Evolutionary conservation across 1,284 basidiomycete genomes (phyloP), one percentile per base, ranked within the genome.

Genomic region (Microbotryum violaceum): DNA sequence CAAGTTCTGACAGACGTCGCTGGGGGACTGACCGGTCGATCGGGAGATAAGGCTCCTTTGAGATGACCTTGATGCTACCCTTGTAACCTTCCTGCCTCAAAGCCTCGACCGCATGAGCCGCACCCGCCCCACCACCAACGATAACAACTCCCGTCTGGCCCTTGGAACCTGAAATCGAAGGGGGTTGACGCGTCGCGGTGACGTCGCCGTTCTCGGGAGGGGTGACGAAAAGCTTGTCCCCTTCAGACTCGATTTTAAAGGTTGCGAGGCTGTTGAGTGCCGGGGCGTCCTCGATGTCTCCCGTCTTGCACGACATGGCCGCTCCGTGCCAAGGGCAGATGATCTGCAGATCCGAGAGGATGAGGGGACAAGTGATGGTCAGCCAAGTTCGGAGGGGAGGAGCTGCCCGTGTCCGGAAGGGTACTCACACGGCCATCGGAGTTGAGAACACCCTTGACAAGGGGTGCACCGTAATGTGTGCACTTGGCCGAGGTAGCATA

Each of bases 251-350:
- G 27, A 49, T 82, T 65, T 85, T 82, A 82, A 91, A 94, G 3
- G 83, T 85, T 75, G 91, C 87, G 51, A 97, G 76, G n/a, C 86
- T 84, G 72, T 85, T 81, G 23, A 91, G 86, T 12, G 89, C 92
- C 9, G 92, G 92, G 0, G 91, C 87, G 74, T 97, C 91, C 80
- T 96, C 91, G 60, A 77, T 76, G 57, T 81, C 80, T 49, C 78
- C 78, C 4, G 71, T 73, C 47, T 69, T 87, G 77, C 83, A 85
- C 69, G 88, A 87, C 81, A 93, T 94, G 78, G 90, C 93, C 45
- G 91, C 91, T 78, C 90, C 89, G 74, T 93, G 90, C 89, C 90
- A 93, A 8, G 89, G 89, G 73, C 88, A 74, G 58, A 49, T 62
- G 49, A 86, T 62, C 7, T 9, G 23, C 5, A 2, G 37, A 46